Conservation (phyloP, 768 basidiomycete genomes). For the Naganishia kalamii region DNA sequence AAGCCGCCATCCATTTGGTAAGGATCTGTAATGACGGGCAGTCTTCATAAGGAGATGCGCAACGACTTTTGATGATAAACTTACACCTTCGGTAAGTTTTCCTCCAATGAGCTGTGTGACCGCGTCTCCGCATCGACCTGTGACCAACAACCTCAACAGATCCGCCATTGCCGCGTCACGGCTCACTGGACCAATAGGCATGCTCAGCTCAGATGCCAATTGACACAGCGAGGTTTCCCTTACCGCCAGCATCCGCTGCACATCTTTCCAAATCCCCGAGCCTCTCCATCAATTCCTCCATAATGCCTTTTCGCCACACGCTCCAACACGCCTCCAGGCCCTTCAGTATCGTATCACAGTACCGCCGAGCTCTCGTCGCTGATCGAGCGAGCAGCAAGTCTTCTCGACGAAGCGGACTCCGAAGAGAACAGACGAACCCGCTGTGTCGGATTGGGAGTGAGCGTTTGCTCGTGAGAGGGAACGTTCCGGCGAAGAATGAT, state of each 20-base stretch:
- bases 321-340: conserved; percentile 6
- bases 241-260: conserved; percentile 5
- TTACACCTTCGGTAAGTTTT: conserved; percentile 10
- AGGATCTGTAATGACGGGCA: not conserved
- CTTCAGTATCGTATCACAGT: conserved; percentile 10
- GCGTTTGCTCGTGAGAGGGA: not conserved
- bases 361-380: not conserved
- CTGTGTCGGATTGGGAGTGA: conserved; percentile 1
- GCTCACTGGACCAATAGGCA: not conserved
- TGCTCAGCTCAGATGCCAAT: not conserved
- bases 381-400: conserved; percentile 2
- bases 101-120: conserved; percentile 16
- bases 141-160: conserved; percentile 3
- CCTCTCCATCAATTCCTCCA: conserved; percentile 11
- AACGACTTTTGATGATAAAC: not conserved
- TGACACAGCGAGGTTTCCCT: not conserved
- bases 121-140: conserved; percentile 15
- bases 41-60: not conserved
- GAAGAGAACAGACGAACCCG: not conserved
- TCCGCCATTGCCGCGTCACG: conserved; percentile 11
- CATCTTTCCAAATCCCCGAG: conserved; percentile 5
- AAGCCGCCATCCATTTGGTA: conserved; percentile 7
- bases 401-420: conserved; percentile 1
- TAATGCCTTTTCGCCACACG: conserved; percentile 3
- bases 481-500: not conserved